Percentiles rank a stretch among this genome's conserved stretches.
These are phyloP conservation scores for Madurella fahalii DNA, from an alignment of 2,329 filamentous ascomycete genomes.

Conservation along the genomic window DNA sequence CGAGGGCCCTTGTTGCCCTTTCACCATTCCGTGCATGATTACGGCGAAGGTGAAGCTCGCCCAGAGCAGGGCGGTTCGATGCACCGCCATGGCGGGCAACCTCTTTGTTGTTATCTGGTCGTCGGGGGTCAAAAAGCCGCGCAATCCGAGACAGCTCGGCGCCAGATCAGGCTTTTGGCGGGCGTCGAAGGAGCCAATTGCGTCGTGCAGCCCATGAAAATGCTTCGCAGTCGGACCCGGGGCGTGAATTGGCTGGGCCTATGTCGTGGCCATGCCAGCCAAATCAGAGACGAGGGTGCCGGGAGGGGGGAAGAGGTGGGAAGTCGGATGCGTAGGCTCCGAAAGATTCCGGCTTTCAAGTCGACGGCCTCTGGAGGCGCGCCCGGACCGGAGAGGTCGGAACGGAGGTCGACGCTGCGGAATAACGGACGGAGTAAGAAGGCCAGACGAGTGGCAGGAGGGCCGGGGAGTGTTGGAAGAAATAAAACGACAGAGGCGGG, in stretches of 20 bases:
- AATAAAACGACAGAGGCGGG: not conserved
- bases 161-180: not conserved
- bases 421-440: not conserved
- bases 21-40: slow-evolving; percentile 24
- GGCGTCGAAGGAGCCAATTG: slow-evolving; percentile 3
- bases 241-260: not conserved
- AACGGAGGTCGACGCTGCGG: not conserved
- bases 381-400: not conserved
- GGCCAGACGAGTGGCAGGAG: not conserved
- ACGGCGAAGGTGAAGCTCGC: slow-evolving; percentile 19
- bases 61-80: slow-evolving; percentile 17
- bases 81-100: slow-evolving; percentile 19
- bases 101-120: not conserved
- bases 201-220: slow-evolving; percentile 8
- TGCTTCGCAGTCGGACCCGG: not conserved
- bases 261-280: slow-evolving; percentile 9
- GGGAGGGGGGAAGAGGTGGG: not conserved
- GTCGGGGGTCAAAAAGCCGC: not conserved
- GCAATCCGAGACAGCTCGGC: not conserved
- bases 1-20: slow-evolving; percentile 26
- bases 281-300: not conserved
- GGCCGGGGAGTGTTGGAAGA: not conserved
- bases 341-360: not conserved
- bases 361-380: not conserved
- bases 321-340: not conserved